Conservation (phyloP, 2,329 filamentous ascomycete species). For the Colletotrichum sp. region DNA sequence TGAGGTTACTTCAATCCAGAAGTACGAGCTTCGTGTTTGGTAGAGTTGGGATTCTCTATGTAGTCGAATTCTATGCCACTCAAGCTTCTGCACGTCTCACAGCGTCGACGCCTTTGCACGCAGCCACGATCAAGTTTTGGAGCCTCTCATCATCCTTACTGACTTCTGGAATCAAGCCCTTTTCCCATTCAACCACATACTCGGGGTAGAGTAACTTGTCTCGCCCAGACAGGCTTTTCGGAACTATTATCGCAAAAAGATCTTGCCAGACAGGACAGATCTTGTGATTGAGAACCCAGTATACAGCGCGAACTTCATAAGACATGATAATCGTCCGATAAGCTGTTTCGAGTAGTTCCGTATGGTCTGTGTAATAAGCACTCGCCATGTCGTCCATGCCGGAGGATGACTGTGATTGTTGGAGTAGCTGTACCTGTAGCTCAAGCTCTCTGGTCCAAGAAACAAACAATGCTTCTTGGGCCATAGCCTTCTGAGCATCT, state of each 20-base stretch:
- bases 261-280: not conserved
- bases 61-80: not conserved
- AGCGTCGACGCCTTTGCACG: not conserved
- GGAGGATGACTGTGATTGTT: not conserved
- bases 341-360: not conserved
- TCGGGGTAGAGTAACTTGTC: not conserved
- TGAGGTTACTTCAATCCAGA: not conserved
- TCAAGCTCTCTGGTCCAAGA: constrained; percentile 2
- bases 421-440: not conserved
- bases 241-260: not conserved
- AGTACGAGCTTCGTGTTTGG: not conserved
- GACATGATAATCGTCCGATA: not conserved
- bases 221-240: not conserved
- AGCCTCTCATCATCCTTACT: not conserved
- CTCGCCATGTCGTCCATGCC: not conserved
- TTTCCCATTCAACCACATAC: not conserved
- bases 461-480: not conserved
- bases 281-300: not conserved
- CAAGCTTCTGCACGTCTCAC: not conserved
- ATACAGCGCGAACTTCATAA: not conserved
- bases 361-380: not conserved
- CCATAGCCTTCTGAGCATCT: not conserved
- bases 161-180: not conserved
- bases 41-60: not conserved
- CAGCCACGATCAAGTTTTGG: not conserved